Evolutionary conservation across 108 stramenopile genomes (phyloP).

Genomic region (Cyclotella kingstonii): DNA sequence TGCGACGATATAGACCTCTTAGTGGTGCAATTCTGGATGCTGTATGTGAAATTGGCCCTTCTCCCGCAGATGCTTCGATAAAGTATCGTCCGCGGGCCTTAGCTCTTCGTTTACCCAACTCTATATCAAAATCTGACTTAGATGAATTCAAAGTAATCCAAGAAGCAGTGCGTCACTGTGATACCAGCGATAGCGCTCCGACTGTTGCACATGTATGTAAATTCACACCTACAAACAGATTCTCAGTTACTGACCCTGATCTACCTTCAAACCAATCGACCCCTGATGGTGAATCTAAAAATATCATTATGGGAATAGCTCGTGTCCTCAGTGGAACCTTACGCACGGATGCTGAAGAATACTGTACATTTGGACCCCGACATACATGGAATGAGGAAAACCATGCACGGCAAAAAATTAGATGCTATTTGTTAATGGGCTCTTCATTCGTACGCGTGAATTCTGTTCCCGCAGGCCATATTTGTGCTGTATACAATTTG

Average conservation of each 20-base stretch:
- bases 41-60: conserved; percentile 73
- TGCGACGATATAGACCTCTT: conserved; percentile 78
- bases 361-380: conserved; percentile 75
- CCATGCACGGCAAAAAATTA: conserved; percentile 47
- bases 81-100: conserved; percentile 59
- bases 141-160: conserved; percentile 50
- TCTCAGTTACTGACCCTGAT: conserved; percentile 68
- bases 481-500: conserved; percentile 83
- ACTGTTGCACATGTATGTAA: conserved; percentile 82
- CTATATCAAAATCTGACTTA: not conserved
- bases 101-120: conserved; percentile 44
- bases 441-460: conserved; percentile 77
- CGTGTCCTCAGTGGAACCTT: conserved; percentile 76
- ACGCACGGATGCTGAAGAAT: conserved; percentile 57
- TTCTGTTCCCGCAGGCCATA: conserved; percentile 84
- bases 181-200: conserved; percentile 43
- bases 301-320: conserved; percentile 75
- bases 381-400: conserved; percentile 30
- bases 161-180: conserved; percentile 58
- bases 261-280: conserved; percentile 15
- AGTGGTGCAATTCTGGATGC: conserved; percentile 73
- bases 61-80: conserved; percentile 58
- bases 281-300: conserved; percentile 23
- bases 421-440: conserved; percentile 84
- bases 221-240: conserved; percentile 59